phyloP scores from a whole-genome alignment of 2,329 filamentous ascomycete species.

The Penicillium sp. region DNA sequence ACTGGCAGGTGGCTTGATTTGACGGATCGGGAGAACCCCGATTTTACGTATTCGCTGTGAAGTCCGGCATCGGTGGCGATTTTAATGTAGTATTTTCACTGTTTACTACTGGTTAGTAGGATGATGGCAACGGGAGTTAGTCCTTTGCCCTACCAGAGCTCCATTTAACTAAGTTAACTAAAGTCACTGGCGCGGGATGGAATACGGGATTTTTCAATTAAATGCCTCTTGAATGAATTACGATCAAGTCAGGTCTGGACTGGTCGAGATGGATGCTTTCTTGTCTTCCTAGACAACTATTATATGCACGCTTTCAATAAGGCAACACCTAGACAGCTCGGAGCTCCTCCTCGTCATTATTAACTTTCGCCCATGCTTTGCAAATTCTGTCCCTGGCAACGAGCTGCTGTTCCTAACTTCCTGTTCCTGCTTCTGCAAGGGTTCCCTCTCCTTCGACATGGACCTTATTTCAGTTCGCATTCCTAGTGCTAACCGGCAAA shows the following conservation, averaged over 20 bases:
- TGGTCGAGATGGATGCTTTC: neutral
- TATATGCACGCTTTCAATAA: neutral
- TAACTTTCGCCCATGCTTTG: neutral
- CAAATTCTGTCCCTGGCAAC: neutral
- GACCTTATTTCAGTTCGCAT: conserved; percentile 5
- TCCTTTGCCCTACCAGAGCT: neutral
- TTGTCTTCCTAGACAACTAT: neutral
- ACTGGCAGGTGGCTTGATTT: conserved; percentile 61
- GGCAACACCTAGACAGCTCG: too few relatives aligned
- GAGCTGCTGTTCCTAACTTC: neutral
- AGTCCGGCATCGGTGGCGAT: conserved; percentile 4
- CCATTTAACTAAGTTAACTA: neutral
- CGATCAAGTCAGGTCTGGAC: neutral
- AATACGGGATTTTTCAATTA: neutral
- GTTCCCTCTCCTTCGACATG: neutral
- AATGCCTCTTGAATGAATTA: neutral
- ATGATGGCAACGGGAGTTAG: neutral
- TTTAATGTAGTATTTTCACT: neutral
- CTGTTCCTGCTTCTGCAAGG: conserved; percentile 5
- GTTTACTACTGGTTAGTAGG: neutral
- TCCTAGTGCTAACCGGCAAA: neutral
- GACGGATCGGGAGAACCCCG: conserved; percentile 69
- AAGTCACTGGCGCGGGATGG: neutral
- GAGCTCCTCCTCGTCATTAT: neutral
- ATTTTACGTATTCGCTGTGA: conserved; percentile 64